These are phyloP conservation scores for Symbiotaphrina buchneri DNA, from an alignment of 495 filamentous ascomycete genomes.

Conservation along the genomic window DNA sequence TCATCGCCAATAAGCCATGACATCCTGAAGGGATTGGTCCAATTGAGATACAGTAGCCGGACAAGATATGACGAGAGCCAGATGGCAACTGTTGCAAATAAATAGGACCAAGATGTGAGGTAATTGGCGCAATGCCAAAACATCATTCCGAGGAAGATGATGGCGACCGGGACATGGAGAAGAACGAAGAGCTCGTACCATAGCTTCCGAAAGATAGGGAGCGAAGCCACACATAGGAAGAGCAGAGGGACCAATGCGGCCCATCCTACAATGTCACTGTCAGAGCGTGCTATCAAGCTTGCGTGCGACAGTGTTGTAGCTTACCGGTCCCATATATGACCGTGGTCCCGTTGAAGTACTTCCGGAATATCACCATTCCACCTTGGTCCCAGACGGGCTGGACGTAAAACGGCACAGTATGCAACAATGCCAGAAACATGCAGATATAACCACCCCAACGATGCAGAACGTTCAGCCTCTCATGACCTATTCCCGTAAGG, in stretches of 20 bases:
- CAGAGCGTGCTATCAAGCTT: no score
- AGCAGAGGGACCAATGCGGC: slow-evolving; percentile 65
- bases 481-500: slow-evolving; percentile 78
- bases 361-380: slow-evolving; percentile 39
- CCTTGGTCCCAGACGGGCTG: slow-evolving; percentile 66
- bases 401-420: slow-evolving; percentile 76
- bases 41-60: slow-evolving; percentile 48
- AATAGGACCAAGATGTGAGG: slow-evolving; percentile 75
- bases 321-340: slow-evolving; percentile 63
- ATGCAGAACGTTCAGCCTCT: slow-evolving; percentile 81
- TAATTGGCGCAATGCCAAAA: slow-evolving; percentile 96
- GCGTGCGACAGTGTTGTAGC: slow-evolving; percentile 1
- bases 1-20: slow-evolving; percentile 75
- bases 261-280: slow-evolving; percentile 31
- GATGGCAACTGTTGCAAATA: slow-evolving; percentile 63
- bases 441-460: slow-evolving; percentile 83
- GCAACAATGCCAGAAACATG: slow-evolving; percentile 59
- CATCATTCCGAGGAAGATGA: slow-evolving; percentile 61
- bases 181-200: slow-evolving; percentile 71
- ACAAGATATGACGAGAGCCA: slow-evolving; percentile 34
- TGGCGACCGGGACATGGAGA: slow-evolving; percentile 60
- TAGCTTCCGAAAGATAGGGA: slow-evolving; percentile 37
- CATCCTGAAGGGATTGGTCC: slow-evolving; percentile 57
- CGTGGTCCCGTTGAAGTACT: slow-evolving; percentile 36
- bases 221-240: slow-evolving; percentile 65